Evolutionary conservation across 257 asterid species (phyloP), one percentile per base, ranked within the genome.

Genomic region (Solanum bukasovii): DNA sequence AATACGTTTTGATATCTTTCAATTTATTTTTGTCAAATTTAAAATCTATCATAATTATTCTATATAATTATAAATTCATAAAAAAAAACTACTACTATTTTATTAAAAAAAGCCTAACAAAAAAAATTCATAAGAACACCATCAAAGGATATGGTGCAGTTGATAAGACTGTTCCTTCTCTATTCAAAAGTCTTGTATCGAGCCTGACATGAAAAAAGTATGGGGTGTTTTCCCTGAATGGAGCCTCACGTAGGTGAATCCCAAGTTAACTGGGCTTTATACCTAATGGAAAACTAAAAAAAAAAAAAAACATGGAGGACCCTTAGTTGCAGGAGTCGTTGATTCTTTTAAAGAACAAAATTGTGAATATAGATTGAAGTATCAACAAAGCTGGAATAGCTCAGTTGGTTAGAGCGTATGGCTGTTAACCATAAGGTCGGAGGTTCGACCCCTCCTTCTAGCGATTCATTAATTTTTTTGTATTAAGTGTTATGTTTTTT

Each of bases 361-460:
- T 0, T 0, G 0, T 13, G 0, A 46, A 4, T 12, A 77, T 3
- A 38, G 20, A 27, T 0, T 7, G 0, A 2, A 2, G 0, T 0
- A 16, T 1, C 29, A 5, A 1, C 7, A 18, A 10, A 90, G 99
- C 98, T 97, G 99, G 99, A 96, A 95, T 97, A 94, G 97, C 98
- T 96, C 99, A 97, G 99, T 92, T 96, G 98, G 99, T 91, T 97
- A 97, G 99, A 97, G 98, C 98, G 99, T 97, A 99, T 97, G 99
- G 98, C 98, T 97, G 98, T 95, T 96, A 96, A 96, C 99, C 98
- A 97, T 98, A 95, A 97, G 99, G 99, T 96, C 98, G 96, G 98
- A 97, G 98, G 99, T 96, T 93, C 94, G 85, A 93, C 77, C 94
- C 94, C 93, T 93, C 91, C 94, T 91, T 93, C 93, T 93, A 93